A percentile compares a stretch with the other conserved stretches of the same genome.
Evolutionary conservation across 208 protist species (phyloP).

Genomic region (Endotrypanum monterogeii): DNA sequence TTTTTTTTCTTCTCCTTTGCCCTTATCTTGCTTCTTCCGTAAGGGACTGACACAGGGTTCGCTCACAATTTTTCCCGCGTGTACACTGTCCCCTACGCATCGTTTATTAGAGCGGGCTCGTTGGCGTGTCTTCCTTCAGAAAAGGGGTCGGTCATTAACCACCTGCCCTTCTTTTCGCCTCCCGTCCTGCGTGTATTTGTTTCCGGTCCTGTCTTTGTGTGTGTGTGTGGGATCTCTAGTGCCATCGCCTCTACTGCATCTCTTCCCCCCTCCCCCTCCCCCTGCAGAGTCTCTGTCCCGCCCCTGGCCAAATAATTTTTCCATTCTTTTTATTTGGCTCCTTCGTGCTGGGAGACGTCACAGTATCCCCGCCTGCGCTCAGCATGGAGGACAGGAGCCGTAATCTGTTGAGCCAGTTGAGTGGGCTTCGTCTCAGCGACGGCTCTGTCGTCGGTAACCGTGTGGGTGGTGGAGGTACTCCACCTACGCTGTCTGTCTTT

Average conservation of each 20-base stretch:
- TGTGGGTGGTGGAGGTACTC: constrained; percentile 19
- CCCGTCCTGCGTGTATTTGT: neutral
- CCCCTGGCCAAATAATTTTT: neutral
- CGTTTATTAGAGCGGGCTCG: too few species aligned
- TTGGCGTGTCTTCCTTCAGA: too few species aligned
- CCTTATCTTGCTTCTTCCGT: too few species aligned
- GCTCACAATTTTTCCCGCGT: too few species aligned
- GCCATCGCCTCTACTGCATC: too few species aligned
- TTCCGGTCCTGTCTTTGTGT: neutral
- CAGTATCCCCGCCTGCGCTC: neutral
- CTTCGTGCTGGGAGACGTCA: neutral
- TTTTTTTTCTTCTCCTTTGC: too few species aligned
- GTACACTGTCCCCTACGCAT: too few species aligned
- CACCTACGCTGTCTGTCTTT: constrained; percentile 18
- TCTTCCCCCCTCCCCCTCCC: neutral
- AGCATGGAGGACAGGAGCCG: constrained; percentile 17
- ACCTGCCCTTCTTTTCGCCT: too few species aligned
- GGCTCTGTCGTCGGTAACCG: constrained; percentile 34
- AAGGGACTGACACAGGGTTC: too few species aligned
- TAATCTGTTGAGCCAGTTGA: constrained; percentile 43
- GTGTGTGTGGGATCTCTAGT: too few species aligned
- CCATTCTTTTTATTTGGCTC: neutral
- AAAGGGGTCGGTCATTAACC: too few species aligned
- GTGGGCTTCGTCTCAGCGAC: constrained; percentile 46
- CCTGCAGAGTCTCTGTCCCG: neutral